Evolutionary conservation across 1,284 basidiomycete species (phyloP), one percentile per base, ranked within the genome.

Genomic region (Hemileia vastatrix): DNA sequence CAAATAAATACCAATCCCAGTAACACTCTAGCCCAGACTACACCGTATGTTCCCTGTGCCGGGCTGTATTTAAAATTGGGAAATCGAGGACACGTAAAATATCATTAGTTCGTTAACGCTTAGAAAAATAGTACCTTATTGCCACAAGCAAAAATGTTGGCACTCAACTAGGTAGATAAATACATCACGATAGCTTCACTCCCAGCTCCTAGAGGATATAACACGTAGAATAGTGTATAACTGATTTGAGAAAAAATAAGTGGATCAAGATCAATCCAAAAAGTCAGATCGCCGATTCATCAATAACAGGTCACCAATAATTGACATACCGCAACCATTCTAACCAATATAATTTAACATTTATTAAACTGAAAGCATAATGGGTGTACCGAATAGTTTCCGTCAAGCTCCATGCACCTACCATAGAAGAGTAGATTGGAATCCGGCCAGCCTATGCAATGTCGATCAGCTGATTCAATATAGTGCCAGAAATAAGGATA

Each of bases 321-420:
- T 27, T 33, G 18, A 67, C 76, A 54, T 36, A 79, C 77, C 80
- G 71, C n/a, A 79, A 70, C 76, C 76, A 81, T 63, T 78, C 76
- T 48, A 81, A 71, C 11, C 70, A 43, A 32, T 71, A 67, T 27
- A 76, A 60, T 64, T 78, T 75, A 66, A 76, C 67, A 5, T 81
- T 82, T 50, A 88, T 70, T 6, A 96, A 82, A 52, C 80, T 80
- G 71, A 81, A 80, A 2, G 87, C 85, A 78, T 98, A 99, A 80
- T 88, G 95, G 6, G 85, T 78, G 77, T 98, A 98, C 27, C 94
- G 88, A 66, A 95, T 84, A 57, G 91, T 83, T 77, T 99, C 94
- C 45, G 92, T 91, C 63, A 87, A 70, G 1, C 88, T 86, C 94
- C 94, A 99, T 0, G 94, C 90, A 66, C 95, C 78, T 57, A 97